Evolutionary conservation across 805 yeast genomes (phyloP), one percentile per base, ranked within the genome.

Genomic region (Saccharomycopsis olivae): DNA sequence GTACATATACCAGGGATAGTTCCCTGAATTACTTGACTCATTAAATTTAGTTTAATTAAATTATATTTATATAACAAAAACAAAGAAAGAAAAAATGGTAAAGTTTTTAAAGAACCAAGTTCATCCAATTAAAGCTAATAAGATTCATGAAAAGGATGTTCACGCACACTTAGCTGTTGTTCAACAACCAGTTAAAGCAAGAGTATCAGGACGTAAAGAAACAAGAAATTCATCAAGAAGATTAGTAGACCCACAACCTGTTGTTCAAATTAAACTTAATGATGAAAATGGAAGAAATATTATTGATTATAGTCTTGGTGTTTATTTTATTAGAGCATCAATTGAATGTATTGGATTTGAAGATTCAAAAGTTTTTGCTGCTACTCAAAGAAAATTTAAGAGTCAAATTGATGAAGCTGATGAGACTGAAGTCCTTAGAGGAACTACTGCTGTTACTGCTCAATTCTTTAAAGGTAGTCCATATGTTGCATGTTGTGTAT

Each of bases 211-310:
- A 3, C 36, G 45, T 17, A 46, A 43, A 25, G 41, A 40, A 33
- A 43, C 49, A 9, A 44, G 37, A 23, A 40, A 40, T 36, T 36
- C 43, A 16, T 29, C 40, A 5, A 44, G 49, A 40, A 32, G 49
- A 23, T 35, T 46, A 16, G 46, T 46, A 10, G 49, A 46, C 27
- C 49, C 49, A 4, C 49, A 45, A 18, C 49, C 49, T 11, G 33
- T 46, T n/a, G 42, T 46, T 3, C 45, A 46, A 27, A 30, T 46
- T 25, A 33, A 42, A 17, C 28, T 43, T 5, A 24, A 29, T 13
- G 41, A 46, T 18, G n/a, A n/a, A n/a, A 28, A 34, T 13, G 42
- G 46, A 2, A 33, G 30, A 21, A 42, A 42, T 24, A 32, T 41
- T 14, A 38, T 44, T 16, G 46, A 44, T 6, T 39, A 44, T 32